phyloP scores from a whole-genome alignment of 2,329 filamentous ascomycete species.

The Pezicula carpinea region DNA sequence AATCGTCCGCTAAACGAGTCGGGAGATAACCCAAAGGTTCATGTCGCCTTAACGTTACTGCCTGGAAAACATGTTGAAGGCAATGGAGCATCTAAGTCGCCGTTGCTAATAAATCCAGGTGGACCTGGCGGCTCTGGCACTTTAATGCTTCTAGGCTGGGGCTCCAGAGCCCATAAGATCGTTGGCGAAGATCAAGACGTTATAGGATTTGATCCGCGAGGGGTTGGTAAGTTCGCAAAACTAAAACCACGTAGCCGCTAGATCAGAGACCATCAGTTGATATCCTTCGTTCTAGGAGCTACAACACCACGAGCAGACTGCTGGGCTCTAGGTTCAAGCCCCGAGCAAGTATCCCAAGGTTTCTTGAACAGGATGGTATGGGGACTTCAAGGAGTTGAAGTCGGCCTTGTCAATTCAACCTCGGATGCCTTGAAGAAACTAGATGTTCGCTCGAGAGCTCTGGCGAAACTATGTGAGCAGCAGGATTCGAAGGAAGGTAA shows the following conservation, averaged over 20 bases:
- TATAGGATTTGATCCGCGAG: constrained; percentile 41
- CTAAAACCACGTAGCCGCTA: no score
- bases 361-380: constrained; percentile 19
- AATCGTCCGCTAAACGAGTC: constrained; percentile 33
- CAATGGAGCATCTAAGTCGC: constrained; percentile 29
- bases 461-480: constrained; percentile 37
- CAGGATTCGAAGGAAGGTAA: constrained; percentile 22
- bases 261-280: no score
- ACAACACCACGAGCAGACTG: constrained; percentile 48
- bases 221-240: constrained; percentile 34
- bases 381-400: constrained; percentile 7
- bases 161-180: constrained; percentile 25
- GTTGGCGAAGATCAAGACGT: constrained; percentile 35
- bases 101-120: constrained; percentile 38
- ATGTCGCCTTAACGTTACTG: constrained; percentile 1
- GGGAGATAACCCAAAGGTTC: constrained; percentile 1
- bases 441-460: constrained; percentile 37
- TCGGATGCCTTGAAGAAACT: constrained; percentile 41
- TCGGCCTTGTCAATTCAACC: constrained; percentile 42
- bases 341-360: constrained; percentile 36
- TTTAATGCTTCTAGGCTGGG: not conserved
- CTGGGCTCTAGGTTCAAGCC: constrained; percentile 33
- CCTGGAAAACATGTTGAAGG: not conserved
- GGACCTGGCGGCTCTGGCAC: constrained; percentile 36
- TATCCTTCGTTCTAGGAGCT: not conserved